Evolutionary conservation across 192 early-diverging fungal genomes (phyloP).

Genomic region (Rhizophagus sp.): DNA sequence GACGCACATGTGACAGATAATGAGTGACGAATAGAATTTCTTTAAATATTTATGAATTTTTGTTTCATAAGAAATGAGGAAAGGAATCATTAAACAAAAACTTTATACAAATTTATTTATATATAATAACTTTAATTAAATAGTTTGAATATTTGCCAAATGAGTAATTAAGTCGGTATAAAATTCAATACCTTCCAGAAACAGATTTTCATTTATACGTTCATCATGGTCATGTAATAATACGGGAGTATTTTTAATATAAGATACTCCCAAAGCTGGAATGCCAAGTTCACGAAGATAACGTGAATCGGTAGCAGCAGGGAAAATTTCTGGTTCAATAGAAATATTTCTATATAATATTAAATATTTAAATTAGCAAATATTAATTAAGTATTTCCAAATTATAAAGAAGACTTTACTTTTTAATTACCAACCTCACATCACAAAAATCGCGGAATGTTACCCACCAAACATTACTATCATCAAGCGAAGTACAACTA

Average conservation of each 20-base stretch:
- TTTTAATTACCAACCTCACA: conserved; percentile 36
- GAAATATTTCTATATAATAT: conserved; percentile 41
- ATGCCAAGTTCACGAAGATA: conserved; percentile 75
- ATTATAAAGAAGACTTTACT: background rate
- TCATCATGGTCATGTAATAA: conserved; percentile 89
- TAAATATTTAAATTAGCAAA: no score
- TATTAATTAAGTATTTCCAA: background rate
- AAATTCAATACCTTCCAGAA: conserved; percentile 74
- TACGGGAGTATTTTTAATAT: conserved; percentile 74
- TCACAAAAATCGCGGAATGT: conserved; percentile 58
- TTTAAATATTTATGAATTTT: no score
- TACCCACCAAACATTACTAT: conserved; percentile 69
- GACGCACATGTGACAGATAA: no score
- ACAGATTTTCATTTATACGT: conserved; percentile 73
- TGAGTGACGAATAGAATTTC: no score
- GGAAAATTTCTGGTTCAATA: conserved; percentile 78
- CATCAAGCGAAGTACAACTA: conserved; percentile 53
- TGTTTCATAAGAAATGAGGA: no score
- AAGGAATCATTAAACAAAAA: no score
- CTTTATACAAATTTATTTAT: no score
- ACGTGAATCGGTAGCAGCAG: conserved; percentile 81
- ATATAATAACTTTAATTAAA: background rate
- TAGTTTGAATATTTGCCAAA: conserved; percentile 48
- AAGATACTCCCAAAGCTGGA: conserved; percentile 82
- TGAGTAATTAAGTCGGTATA: conserved; percentile 64